phyloP scores from a whole-genome alignment of 1,139 yeast genomes.

The Kodamaea anthophila region DNA sequence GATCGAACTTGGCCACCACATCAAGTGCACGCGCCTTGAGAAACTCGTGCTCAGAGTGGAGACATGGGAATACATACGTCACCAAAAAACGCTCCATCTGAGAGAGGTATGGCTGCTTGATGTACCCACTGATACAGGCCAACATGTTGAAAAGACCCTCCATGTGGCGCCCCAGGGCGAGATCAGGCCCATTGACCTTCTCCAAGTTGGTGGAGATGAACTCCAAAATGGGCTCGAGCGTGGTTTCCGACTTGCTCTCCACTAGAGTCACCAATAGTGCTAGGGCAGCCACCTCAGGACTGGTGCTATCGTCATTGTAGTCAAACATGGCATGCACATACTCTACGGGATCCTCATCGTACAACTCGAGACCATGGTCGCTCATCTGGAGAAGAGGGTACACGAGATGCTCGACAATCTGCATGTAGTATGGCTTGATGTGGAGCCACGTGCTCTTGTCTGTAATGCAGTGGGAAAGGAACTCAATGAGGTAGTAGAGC shows the following conservation, averaged over 20 bases:
- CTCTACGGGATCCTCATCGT: constrained; percentile 87
- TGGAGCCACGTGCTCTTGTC: constrained; percentile 66
- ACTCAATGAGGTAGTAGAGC: constrained; percentile 60
- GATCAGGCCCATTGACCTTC: constrained; percentile 42
- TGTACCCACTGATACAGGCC: constrained; percentile 61
- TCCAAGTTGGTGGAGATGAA: constrained; percentile 46
- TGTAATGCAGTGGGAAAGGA: constrained; percentile 64
- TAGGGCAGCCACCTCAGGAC: constrained; percentile 67
- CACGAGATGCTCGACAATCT: constrained; percentile 63
- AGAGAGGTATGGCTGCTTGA: constrained; percentile 54
- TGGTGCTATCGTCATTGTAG: constrained; percentile 49
- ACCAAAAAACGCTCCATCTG: constrained; percentile 70
- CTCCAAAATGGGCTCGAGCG: constrained; percentile 58
- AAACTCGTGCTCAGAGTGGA: constrained; percentile 61
- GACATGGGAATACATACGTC: constrained; percentile 64
- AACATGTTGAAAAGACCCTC: constrained; percentile 80
- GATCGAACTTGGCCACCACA: constrained; percentile 64
- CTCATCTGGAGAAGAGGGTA: constrained; percentile 75
- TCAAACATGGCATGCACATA: constrained; percentile 79
- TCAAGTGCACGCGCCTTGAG: constrained; percentile 84
- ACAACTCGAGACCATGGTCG: constrained; percentile 63
- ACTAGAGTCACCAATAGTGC: constrained; percentile 61
- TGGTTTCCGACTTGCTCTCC: constrained; percentile 54
- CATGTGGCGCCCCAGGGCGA: constrained; percentile 64
- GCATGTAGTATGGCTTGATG: constrained; percentile 63